Conservation (phyloP, 2,329 filamentous ascomycete genomes). For the Myrmaecium sp. region DNA sequence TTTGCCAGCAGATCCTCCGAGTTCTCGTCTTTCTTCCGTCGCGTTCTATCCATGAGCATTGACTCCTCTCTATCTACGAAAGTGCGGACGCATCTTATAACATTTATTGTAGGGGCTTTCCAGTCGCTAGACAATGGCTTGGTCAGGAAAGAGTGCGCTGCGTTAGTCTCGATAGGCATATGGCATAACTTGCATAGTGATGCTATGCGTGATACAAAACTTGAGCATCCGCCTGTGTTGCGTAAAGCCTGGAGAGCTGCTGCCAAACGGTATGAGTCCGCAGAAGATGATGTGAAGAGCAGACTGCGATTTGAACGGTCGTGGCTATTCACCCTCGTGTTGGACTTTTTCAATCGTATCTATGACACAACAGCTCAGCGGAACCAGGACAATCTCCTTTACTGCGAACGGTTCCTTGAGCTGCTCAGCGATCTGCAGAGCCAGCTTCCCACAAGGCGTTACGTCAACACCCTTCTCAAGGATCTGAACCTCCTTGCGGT, state of each 20-base stretch:
- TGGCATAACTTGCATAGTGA: constrained; percentile 88
- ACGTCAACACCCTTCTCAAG: constrained; percentile 74
- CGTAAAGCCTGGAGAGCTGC: constrained; percentile 84
- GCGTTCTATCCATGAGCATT: constrained; percentile 72
- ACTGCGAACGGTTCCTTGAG: constrained; percentile 88
- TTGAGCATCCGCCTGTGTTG: constrained; percentile 58
- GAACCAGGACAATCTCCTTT: constrained; percentile 44
- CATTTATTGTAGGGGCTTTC: constrained; percentile 80
- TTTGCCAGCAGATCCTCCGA: constrained; percentile 64
- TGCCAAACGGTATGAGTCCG: constrained; percentile 70
- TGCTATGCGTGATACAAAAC: constrained; percentile 49
- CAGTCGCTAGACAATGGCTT: constrained; percentile 80
- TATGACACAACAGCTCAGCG: constrained; percentile 29
- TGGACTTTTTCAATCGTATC: constrained; percentile 65
- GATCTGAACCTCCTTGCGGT: constrained; percentile 72
- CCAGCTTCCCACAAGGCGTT: constrained; percentile 82
- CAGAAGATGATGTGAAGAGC: constrained; percentile 62
- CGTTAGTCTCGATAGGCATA: constrained; percentile 81
- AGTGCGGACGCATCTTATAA: constrained; percentile 61
- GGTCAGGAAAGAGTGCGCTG: constrained; percentile 90
- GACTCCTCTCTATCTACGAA: constrained; percentile 26
- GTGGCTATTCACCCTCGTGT: constrained; percentile 74
- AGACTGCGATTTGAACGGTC: constrained; percentile 78
- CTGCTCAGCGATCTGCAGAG: constrained; percentile 81
- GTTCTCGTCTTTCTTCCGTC: constrained; percentile 79